Evolutionary conservation across 192 early-diverging fungal species (phyloP).

Genomic region (Umbelopsis isabellina): DNA sequence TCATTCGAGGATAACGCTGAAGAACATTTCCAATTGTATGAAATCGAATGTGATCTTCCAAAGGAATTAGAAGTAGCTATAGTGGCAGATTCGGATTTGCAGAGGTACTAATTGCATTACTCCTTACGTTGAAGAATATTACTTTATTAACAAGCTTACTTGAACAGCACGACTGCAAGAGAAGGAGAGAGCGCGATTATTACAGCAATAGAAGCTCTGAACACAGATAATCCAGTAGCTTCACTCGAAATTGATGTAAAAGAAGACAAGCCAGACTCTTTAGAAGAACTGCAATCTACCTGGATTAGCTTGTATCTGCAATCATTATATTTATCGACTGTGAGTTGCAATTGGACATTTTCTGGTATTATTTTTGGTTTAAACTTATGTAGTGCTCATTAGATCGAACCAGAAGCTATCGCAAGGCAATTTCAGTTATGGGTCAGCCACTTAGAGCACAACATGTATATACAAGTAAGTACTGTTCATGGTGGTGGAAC

Average conservation of each 20-base stretch:
- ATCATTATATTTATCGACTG: not conserved
- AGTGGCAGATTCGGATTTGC: not conserved
- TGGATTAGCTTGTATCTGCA: not conserved
- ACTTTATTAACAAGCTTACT: too few species aligned
- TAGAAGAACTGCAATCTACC: slow-evolving; percentile 1
- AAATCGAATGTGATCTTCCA: not conserved
- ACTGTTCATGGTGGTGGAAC: too few species aligned
- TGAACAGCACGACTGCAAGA: not conserved
- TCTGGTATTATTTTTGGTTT: not conserved
- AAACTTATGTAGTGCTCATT: too few species aligned
- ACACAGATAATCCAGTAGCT: not conserved
- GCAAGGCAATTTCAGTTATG: not conserved
- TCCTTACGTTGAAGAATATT: not conserved
- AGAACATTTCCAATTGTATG: not conserved
- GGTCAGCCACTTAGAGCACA: slow-evolving; percentile 2
- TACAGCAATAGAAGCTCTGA: not conserved
- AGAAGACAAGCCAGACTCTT: not conserved
- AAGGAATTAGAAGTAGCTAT: not conserved
- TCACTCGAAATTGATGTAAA: not conserved
- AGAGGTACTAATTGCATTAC: not conserved
- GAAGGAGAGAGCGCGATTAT: not conserved
- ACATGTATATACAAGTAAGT: not conserved
- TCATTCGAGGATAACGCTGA: not conserved
- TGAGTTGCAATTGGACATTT: not conserved
- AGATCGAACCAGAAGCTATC: not conserved